Percentiles rank a stretch among this genome's conserved stretches.
phyloP scores from a whole-genome alignment of 2,329 filamentous ascomycete genomes.

The Fusarium sp. region DNA sequence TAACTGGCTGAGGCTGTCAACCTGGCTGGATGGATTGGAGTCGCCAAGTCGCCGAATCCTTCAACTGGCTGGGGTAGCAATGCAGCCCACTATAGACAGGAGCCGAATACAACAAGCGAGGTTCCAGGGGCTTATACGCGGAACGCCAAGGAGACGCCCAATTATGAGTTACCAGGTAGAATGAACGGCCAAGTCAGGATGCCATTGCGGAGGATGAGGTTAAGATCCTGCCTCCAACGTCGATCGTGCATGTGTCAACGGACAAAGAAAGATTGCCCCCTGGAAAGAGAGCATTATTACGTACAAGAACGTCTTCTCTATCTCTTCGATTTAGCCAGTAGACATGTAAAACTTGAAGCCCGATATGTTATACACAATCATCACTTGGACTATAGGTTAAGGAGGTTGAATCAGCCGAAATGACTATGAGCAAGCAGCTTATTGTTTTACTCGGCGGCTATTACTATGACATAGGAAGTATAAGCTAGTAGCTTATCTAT shows the following conservation, averaged over 20 bases:
- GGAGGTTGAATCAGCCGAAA: too few species aligned
- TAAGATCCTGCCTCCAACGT: background rate
- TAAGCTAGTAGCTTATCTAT: too few species aligned
- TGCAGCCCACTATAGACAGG: constrained; percentile 3
- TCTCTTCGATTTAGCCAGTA: background rate
- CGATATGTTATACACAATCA: too few species aligned
- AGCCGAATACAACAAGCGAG: background rate
- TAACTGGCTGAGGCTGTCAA: background rate
- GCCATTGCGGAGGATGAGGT: background rate
- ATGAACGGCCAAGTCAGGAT: background rate
- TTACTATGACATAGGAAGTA: too few species aligned
- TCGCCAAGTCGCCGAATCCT: background rate
- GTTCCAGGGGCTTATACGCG: constrained; percentile 3
- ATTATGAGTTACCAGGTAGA: background rate
- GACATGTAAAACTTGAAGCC: too few species aligned
- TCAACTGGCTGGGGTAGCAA: background rate
- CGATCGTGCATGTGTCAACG: background rate
- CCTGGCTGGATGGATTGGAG: constrained; percentile 1
- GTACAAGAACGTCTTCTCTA: background rate
- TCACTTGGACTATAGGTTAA: too few species aligned
- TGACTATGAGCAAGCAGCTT: too few species aligned
- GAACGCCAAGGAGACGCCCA: constrained; percentile 1
- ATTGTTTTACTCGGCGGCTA: too few species aligned
- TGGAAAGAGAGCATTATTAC: background rate
- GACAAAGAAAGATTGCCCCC: background rate